Evolutionary conservation across 495 filamentous ascomycete species (phyloP), one percentile per base, ranked within the genome.

Genomic region (Usnea hakonensis): DNA sequence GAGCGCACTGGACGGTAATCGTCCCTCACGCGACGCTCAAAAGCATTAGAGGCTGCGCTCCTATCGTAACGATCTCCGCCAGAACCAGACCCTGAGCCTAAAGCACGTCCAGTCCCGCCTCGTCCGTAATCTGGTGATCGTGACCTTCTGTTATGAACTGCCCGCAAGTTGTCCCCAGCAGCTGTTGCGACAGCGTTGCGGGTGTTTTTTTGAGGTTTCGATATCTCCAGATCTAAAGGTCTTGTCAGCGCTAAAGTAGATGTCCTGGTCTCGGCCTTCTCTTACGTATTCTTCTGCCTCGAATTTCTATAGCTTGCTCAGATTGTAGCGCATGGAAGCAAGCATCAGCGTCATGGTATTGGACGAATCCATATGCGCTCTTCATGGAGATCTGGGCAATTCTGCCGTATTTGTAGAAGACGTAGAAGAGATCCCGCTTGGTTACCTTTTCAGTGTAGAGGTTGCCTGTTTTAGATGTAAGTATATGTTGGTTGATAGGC

Each of bases 321-420:
- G 76, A 76, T 30, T 88, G 79, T 61, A 97, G 79, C 17, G 92
- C 91, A 33, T 78, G 76, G 62, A 83, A 77, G 65, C 90, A 94
- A 66, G 90, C 86, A 16, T 76, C 76, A 5, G 84, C 75, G 40
- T 91, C 90, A 59, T 95, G 79, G 64, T 93, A 98, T 70, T 98
- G 94, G 44, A 97, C 91, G 69, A 98, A 98, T 5, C 94, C 94
- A 75, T 96, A 98, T 3, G 91, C 91, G 72, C 92, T 90, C 70
- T 97, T 97, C 69, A 98, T 90, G 3, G 92, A 96, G 43, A 98
- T 90, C 71, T 98, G 94, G 3, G 93, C 93, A 40, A 98, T 76
- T 60, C 86, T 87, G 38, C 94, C 94, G 73, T 91, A 92, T 48
- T 82, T 81, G 70, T 88, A 85, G 68, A 98, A 98, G 19, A 90